Evolutionary conservation across 345 rosid genomes (phyloP), one percentile per base, ranked within the genome.

Genomic region (Anacardium occidentale): DNA sequence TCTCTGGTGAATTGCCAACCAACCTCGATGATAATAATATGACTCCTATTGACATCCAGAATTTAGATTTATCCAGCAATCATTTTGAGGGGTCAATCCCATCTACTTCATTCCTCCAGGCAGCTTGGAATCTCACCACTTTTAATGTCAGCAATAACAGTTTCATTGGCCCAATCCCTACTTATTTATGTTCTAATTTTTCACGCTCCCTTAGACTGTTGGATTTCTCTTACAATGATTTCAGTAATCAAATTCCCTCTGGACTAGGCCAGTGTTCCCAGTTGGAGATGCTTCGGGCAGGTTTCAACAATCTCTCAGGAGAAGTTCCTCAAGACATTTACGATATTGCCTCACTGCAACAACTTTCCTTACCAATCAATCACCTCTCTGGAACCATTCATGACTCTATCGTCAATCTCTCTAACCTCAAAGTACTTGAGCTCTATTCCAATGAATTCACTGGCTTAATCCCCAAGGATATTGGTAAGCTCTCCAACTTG

Each of bases 1-100:
- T 75, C 10, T n/a, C 65, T 1, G 78, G 82, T 26, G 58, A 74
- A 52, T 53, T 61, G 13, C 74, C 70, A 61, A 58, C 45, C 40
- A 37, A 26, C 29, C 44, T 12, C 13, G 45, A 7, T 44, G 12
- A n/a, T 10, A 52, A 6, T 51, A 59, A 21, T 29, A 37, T 13
- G 3, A 63, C 9, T 48, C 7, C 56, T 18, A 61, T 48, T 32
- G 18, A 32, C 40, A 32, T 50, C 50, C 10, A n/a, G 10, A 1
- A 32, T 12, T 10, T 71, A 7, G 48, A 71, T 21, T 61, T 71
- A 7, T 71, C 67, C 1, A 71, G 51, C 50, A 71, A 60, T 10
- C 4, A 10, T 0, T 61, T 71, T 24, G 13, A 44, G 13, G 74
- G 66, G 18, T 17, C 8, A 2, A 47, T 70, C 57, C 59, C 74